Percentiles rank a stretch among this genome's conserved stretches.
phyloP scores from a whole-genome alignment of 1,139 yeast species.

The Yamadazyma friedrichii region DNA sequence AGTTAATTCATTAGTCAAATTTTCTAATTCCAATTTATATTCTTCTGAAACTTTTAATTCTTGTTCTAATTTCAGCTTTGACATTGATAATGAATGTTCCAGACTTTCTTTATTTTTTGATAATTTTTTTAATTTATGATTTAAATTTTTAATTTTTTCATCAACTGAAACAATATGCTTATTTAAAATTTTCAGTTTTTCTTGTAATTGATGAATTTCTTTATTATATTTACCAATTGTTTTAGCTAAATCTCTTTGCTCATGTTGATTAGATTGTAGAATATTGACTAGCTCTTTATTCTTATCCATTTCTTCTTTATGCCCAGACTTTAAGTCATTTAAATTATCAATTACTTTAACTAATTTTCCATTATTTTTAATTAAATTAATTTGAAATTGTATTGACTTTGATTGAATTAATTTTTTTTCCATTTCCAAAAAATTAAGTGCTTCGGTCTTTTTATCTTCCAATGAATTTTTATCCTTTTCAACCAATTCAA shows the following conservation, averaged over 20 bases:
- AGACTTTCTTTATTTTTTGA: conserved; percentile 46
- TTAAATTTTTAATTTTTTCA: conserved; percentile 69
- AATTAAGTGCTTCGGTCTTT: conserved; percentile 68
- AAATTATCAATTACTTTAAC: conserved; percentile 34
- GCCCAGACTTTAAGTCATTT: conserved; percentile 38
- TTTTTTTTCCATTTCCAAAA: conserved; percentile 63
- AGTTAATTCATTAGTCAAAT: conserved; percentile 46
- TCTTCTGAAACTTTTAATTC: conserved; percentile 44
- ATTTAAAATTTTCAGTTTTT: conserved; percentile 40
- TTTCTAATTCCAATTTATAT: conserved; percentile 40
- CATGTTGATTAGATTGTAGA: conserved; percentile 25
- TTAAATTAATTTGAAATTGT: conserved; percentile 54
- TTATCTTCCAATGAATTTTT: conserved; percentile 65
- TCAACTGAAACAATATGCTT: conserved; percentile 64
- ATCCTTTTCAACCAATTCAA: conserved; percentile 78
- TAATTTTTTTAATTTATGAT: conserved; percentile 59
- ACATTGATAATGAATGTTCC: conserved; percentile 37
- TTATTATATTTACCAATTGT: conserved; percentile 29
- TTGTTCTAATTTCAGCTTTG: conserved; percentile 46
- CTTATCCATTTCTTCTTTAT: conserved; percentile 48
- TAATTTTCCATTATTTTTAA: conserved; percentile 40
- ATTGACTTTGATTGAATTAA: conserved; percentile 55
- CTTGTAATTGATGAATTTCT: conserved; percentile 34
- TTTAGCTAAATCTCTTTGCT: conserved; percentile 34
- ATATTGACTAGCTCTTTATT: conserved; percentile 43